A percentile compares a stretch with the other conserved stretches of the same genome.
These are phyloP conservation scores for Tricholoma saponaceum DNA, from an alignment of 768 basidiomycete genomes.

Conservation along the genomic window DNA sequence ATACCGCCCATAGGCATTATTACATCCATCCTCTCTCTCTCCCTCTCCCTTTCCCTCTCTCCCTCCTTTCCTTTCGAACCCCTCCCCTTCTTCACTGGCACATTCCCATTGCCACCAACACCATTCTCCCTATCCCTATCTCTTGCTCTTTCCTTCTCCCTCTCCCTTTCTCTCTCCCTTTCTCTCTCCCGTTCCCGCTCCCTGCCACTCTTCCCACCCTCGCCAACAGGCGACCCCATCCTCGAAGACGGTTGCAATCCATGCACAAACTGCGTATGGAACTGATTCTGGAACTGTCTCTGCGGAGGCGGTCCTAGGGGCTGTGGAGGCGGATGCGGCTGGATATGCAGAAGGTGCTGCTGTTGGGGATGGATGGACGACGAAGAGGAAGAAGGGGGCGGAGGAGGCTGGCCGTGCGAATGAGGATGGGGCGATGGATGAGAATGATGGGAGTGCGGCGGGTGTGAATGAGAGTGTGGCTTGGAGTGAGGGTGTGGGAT, in stretches of 20 bases:
- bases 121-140: constrained; percentile 21
- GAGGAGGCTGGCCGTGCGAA: background rate
- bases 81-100: background rate
- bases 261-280: constrained; percentile 27
- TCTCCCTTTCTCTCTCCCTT: constrained; percentile 11
- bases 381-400: background rate
- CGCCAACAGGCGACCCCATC: constrained; percentile 15
- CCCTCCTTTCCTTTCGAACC: constrained; percentile 9
- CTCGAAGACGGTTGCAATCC: constrained; percentile 10
- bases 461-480: constrained; percentile 9
- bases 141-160: constrained; percentile 14
- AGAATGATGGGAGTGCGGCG: constrained; percentile 10
- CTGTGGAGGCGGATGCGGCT: constrained; percentile 1
- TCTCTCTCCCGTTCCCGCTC: constrained; percentile 13
- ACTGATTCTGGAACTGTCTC: constrained; percentile 26
- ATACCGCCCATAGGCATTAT: constrained; percentile 6
- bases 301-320: constrained; percentile 16
- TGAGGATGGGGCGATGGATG: background rate
- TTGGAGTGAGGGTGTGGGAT: background rate
- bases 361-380: background rate
- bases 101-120: background rate
- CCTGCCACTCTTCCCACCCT: constrained; percentile 12
- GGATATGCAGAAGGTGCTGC: background rate
- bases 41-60: constrained; percentile 5
- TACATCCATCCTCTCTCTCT: constrained; percentile 2